These are phyloP conservation scores for Isatis lusitanica DNA, from an alignment of 441 rosid species.

Conservation along the genomic window DNA sequence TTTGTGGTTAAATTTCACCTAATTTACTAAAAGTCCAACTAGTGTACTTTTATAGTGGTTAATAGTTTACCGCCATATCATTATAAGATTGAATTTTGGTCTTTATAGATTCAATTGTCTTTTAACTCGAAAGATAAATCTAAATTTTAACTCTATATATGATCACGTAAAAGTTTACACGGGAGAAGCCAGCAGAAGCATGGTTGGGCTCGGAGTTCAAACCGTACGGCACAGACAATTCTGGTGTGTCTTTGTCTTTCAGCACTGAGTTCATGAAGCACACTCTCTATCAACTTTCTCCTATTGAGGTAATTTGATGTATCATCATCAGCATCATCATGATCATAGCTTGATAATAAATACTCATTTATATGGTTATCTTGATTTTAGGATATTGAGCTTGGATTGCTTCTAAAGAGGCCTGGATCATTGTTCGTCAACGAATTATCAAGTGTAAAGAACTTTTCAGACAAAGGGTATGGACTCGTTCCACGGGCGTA, in stretches of 20 bases:
- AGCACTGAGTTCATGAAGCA: slow-evolving; percentile 35
- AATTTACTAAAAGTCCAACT: background rate
- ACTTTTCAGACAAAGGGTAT: slow-evolving; percentile 38
- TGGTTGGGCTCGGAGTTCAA: slow-evolving; percentile 15
- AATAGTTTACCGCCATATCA: background rate
- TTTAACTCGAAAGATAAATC: background rate
- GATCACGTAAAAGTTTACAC: background rate
- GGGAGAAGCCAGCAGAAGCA: background rate
- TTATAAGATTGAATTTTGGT: background rate
- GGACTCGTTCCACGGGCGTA: slow-evolving; percentile 45
- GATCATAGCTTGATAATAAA: too few relatives aligned
- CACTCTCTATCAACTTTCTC: slow-evolving; percentile 33
- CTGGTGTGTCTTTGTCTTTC: slow-evolving; percentile 7
- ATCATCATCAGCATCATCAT: background rate
- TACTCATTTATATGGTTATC: background rate
- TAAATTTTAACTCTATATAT: background rate
- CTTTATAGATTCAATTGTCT: background rate
- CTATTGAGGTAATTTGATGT: slow-evolving; percentile 34
- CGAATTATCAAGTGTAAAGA: slow-evolving; percentile 37
- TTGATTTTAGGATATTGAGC: slow-evolving; percentile 48
- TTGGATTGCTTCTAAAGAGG: slow-evolving; percentile 44
- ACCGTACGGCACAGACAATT: slow-evolving; percentile 17
- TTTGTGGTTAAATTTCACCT: background rate
- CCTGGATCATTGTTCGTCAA: slow-evolving; percentile 43
- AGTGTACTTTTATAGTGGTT: background rate